Conservation (phyloP, 2,329 filamentous ascomycete species). For the Graphilbum sp. region DNA sequence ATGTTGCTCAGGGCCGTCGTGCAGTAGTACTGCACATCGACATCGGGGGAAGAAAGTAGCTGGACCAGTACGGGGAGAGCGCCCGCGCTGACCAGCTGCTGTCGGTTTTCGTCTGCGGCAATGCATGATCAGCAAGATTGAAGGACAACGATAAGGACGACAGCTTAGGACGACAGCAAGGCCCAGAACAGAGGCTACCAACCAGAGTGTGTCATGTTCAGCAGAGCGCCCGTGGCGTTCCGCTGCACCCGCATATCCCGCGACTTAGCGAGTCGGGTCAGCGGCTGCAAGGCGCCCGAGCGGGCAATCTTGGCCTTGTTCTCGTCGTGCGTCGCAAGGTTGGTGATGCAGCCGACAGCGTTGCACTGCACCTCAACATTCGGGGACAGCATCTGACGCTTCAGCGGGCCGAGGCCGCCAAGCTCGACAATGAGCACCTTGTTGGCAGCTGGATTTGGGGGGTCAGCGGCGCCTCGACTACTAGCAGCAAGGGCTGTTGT, state of each 20-base stretch:
- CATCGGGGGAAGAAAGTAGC: slow-evolving; percentile 78
- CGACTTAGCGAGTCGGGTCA: slow-evolving; percentile 87
- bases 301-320: slow-evolving; percentile 98
- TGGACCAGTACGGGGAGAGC: slow-evolving; percentile 97
- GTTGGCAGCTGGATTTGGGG: slow-evolving; percentile 62
- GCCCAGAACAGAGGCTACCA: slow-evolving; percentile 15
- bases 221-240: slow-evolving; percentile 85
- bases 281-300: slow-evolving; percentile 77
- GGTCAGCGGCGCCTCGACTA: not conserved
- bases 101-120: slow-evolving; percentile 73
- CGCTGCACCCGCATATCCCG: slow-evolving; percentile 97
- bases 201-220: slow-evolving; percentile 99
- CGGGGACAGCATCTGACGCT: slow-evolving; percentile 93
- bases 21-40: slow-evolving; percentile 98
- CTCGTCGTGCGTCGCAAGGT: slow-evolving; percentile 93
- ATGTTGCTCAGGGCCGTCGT: slow-evolving; percentile 98
- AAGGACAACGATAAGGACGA: too few species aligned
- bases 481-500: too few species aligned
- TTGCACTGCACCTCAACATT: slow-evolving; percentile 99
- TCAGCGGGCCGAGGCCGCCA: slow-evolving; percentile 77
- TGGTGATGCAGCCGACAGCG: slow-evolving; percentile 96
- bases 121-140: not conserved
- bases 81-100: slow-evolving; percentile 91
- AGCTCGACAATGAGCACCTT: slow-evolving; percentile 92
- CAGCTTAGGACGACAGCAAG: too few species aligned